Base-by-base conservation (phyloP, 2,329 filamentous ascomycete genomes). In the Thelonectria rubi region DNA sequence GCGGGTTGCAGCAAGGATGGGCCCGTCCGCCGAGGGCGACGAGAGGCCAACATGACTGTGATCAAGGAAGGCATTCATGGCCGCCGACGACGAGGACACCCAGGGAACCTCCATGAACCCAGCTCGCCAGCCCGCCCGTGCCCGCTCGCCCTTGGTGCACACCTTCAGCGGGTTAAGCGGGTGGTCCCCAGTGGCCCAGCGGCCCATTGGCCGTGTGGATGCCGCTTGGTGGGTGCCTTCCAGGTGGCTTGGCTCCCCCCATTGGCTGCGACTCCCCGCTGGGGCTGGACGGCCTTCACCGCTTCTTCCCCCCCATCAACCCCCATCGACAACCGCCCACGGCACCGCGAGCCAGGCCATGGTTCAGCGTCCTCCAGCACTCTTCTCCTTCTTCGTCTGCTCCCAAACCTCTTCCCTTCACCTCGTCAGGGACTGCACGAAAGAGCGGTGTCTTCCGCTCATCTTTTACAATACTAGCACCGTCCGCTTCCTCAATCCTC, bases 381-480 rank as follows among this genome's bases (percentile, higher is more conserved):
- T 66, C 63, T 62, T 68, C 59, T 68, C 64, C 66, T 73, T 64
- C 68, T 67, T 58, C 64, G 64, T 60, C 67, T 64, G 62, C 66
- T 69, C 69, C 64, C 68, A 71, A 72, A 73, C 68, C 69, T 74
- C 60, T 60, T 69, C 65, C 65, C 65, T 73, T 69, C 62, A 68
- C 63, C 62, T 69, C 67, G 42, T 66, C 63, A 69, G 74, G 73
- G 69, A 73, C 67, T 70, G 73, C 67, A 74, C 68, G 72, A 79
- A 80, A 80, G 76, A 78, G 79, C 78, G 79, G 79, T 80, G 78
- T 80, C 79, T 72, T 72, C 72, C 69, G 72, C 72, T 76, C 60
- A 62, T 64, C 63, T 75, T 65, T 65, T 75, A 76, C 76, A 77
- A 77, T 74, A 77, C 71, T 72, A 67, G 67, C 69, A 72, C 65